Conservation (phyloP, 163 green algal species). For the Chloromonas sp. region DNA sequence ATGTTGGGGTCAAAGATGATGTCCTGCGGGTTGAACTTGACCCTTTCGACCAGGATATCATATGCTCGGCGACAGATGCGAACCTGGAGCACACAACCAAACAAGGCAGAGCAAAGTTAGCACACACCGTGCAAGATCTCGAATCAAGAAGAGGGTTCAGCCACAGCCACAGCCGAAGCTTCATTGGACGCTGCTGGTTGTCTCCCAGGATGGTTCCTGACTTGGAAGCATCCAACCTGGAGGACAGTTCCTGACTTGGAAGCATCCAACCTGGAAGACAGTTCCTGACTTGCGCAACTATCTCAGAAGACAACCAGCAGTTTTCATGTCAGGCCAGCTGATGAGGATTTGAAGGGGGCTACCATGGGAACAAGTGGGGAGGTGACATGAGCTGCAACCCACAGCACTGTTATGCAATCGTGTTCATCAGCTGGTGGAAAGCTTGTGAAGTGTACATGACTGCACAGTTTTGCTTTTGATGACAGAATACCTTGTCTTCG, state of each 20-base stretch:
- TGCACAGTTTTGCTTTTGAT: not conserved
- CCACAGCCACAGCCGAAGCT: not conserved
- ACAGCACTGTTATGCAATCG: not conserved
- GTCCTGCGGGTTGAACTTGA: constrained; percentile 90
- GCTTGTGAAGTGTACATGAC: not conserved
- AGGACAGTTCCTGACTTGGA: not conserved
- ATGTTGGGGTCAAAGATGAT: constrained; percentile 99
- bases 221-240: not conserved
- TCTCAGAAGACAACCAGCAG: too few species aligned
- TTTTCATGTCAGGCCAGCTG: too few species aligned
- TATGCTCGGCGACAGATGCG: constrained; percentile 92
- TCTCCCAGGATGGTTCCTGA: not conserved
- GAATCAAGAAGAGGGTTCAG: not conserved
- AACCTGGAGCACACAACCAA: constrained; percentile 43
- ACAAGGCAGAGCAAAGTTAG: constrained; percentile 67
- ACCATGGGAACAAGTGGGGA: not conserved
- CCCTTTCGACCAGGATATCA: constrained; percentile 89
- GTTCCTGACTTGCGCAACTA: not conserved
- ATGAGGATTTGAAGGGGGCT: too few species aligned
- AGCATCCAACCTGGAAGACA: constrained; percentile 40
- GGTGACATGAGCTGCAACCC: not conserved
- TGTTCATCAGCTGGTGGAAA: not conserved
- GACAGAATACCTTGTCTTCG: constrained; percentile 70
- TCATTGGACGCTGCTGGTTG: not conserved
- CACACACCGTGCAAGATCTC: constrained; percentile 67